These are phyloP conservation scores for Orbilia ellipsospora DNA, from an alignment of 2,329 filamentous ascomycete genomes.

Conservation along the genomic window DNA sequence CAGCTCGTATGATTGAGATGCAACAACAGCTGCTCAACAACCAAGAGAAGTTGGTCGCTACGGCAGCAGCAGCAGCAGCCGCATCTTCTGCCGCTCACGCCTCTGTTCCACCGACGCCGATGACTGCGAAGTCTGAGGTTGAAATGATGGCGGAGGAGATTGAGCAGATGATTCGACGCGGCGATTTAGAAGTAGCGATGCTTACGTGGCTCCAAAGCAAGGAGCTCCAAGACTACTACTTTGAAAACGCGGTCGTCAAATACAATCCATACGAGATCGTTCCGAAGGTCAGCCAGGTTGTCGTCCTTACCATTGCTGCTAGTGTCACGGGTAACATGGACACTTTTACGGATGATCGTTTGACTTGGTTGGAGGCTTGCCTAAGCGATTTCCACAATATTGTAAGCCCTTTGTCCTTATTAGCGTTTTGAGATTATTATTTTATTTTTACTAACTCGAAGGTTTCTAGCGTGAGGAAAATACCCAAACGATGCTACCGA, in stretches of 20 bases:
- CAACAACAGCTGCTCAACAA: slow-evolving; percentile 70
- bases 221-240: slow-evolving; percentile 72
- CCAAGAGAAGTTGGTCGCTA: slow-evolving; percentile 57
- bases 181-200: slow-evolving; percentile 70
- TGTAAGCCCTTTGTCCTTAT: slow-evolving; percentile 58
- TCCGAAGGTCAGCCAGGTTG: slow-evolving; percentile 70
- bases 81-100: slow-evolving; percentile 60
- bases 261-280: slow-evolving; percentile 67
- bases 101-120: slow-evolving; percentile 63
- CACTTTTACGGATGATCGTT: slow-evolving; percentile 58
- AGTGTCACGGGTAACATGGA: slow-evolving; percentile 71
- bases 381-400: slow-evolving; percentile 59
- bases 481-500: slow-evolving; percentile 65
- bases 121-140: slow-evolving; percentile 57
- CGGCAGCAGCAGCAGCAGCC: slow-evolving; percentile 59
- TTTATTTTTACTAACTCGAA: slow-evolving; percentile 63
- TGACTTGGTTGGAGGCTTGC: slow-evolving; percentile 59
- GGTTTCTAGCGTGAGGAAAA: slow-evolving; percentile 64
- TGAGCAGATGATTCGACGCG: slow-evolving; percentile 71
- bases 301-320: slow-evolving; percentile 73
- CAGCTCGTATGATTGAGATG: slow-evolving; percentile 75
- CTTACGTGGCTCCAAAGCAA: slow-evolving; percentile 71
- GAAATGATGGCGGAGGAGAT: slow-evolving; percentile 70
- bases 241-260: slow-evolving; percentile 68
- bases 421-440: neutral